These are phyloP conservation scores for Scheffersomyces ergatensis DNA, from an alignment of 805 yeast genomes.

Conservation along the genomic window DNA sequence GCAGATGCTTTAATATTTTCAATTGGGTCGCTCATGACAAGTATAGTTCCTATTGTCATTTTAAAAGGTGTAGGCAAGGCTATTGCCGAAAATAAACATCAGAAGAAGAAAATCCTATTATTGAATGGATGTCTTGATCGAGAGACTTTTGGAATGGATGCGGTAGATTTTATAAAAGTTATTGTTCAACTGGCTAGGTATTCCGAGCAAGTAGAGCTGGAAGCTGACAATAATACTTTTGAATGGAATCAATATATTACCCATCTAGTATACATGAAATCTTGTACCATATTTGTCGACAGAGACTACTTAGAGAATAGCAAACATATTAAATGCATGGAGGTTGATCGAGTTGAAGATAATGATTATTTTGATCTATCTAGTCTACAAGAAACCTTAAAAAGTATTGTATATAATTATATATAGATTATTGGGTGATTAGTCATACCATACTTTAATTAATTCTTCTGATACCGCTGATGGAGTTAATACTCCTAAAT, in stretches of 20 bases:
- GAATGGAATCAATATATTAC: slow-evolving; percentile 54
- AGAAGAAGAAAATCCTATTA: slow-evolving; percentile 54
- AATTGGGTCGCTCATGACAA: slow-evolving; percentile 87
- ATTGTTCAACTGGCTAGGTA: slow-evolving; percentile 56
- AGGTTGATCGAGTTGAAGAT: slow-evolving; percentile 26
- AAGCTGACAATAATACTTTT: slow-evolving; percentile 6
- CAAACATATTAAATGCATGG: slow-evolving; percentile 48
- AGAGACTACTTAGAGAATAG: slow-evolving; percentile 25
- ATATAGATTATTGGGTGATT: slow-evolving; percentile 11
- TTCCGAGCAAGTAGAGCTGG: slow-evolving; percentile 32
- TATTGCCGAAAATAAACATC: slow-evolving; percentile 25
- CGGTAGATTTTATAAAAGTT: slow-evolving; percentile 54
- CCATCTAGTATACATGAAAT: slow-evolving; percentile 56
- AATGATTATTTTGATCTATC: slow-evolving; percentile 37
- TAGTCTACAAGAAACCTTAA: slow-evolving; percentile 34
- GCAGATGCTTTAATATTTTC: slow-evolving; percentile 67
- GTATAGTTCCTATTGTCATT: slow-evolving; percentile 75
- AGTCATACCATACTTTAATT: slow-evolving; percentile 97
- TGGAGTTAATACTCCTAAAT: slow-evolving; percentile 94
- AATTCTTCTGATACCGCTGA: slow-evolving; percentile 98
- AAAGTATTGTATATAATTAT: slow-evolving; percentile 6
- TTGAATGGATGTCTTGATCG: slow-evolving; percentile 76
- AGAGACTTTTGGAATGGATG: slow-evolving; percentile 71
- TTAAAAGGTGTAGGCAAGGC: slow-evolving; percentile 72
- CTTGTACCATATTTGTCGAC: slow-evolving; percentile 52